These are phyloP conservation scores for Huntiella bhutanensis DNA, from an alignment of 2,329 filamentous ascomycete genomes.

Conservation along the genomic window DNA sequence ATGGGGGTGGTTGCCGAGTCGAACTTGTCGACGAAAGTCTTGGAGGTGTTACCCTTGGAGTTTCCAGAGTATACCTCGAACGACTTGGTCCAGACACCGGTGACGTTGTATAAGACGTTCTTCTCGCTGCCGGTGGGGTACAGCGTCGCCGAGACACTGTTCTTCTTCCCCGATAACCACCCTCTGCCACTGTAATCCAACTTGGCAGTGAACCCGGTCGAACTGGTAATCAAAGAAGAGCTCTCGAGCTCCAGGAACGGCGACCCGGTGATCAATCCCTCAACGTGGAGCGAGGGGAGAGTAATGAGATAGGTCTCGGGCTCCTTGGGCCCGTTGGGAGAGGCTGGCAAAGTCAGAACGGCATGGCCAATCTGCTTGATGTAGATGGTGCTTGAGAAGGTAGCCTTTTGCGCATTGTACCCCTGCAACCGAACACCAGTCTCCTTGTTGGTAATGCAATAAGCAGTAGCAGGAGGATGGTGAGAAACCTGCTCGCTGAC, in stretches of 20 bases:
- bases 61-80: slow-evolving; percentile 58
- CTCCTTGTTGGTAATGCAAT: slow-evolving; percentile 73
- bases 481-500: slow-evolving; percentile 92
- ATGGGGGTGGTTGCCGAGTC: slow-evolving; percentile 37
- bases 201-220: slow-evolving; percentile 68
- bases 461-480: slow-evolving; percentile 87
- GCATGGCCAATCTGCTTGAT: slow-evolving; percentile 91
- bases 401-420: slow-evolving; percentile 92
- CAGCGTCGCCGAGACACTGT: slow-evolving; percentile 60
- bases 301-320: slow-evolving; percentile 74
- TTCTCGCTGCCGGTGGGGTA: slow-evolving; percentile 54
- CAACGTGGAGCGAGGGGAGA: slow-evolving; percentile 78
- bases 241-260: slow-evolving; percentile 86
- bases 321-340: slow-evolving; percentile 17
- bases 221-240: slow-evolving; percentile 68
- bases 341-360: slow-evolving; percentile 49
- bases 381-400: slow-evolving; percentile 82
- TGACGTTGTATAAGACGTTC: slow-evolving; percentile 58
- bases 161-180: slow-evolving; percentile 93
- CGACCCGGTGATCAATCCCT: slow-evolving; percentile 68
- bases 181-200: slow-evolving; percentile 88
- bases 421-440: slow-evolving; percentile 65
- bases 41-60: slow-evolving; percentile 29
- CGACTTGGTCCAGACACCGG: slow-evolving; percentile 76
- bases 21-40: slow-evolving; percentile 37